phyloP scores from a whole-genome alignment of 1,284 basidiomycete species.

The Moniliella sp. region DNA sequence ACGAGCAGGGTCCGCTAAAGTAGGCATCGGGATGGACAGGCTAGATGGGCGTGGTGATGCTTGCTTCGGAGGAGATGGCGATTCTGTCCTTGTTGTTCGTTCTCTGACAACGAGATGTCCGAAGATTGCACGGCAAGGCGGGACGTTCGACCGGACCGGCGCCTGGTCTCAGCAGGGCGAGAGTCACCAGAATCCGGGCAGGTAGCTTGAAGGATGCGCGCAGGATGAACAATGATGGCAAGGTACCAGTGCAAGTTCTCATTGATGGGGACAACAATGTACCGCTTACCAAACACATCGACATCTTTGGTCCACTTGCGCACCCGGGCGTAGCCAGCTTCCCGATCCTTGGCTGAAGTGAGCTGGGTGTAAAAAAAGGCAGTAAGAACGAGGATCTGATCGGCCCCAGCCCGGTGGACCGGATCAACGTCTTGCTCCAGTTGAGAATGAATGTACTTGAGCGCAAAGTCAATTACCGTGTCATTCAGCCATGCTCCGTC shows the following conservation, averaged over 20 bases:
- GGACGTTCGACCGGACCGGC: too few relatives aligned
- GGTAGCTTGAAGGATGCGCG: neutral
- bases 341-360: slow-evolving; percentile 38
- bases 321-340: slow-evolving; percentile 55
- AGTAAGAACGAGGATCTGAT: slow-evolving; percentile 70
- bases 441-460: slow-evolving; percentile 46
- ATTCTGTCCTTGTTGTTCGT: too few relatives aligned
- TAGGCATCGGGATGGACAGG: too few relatives aligned
- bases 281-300: slow-evolving; percentile 72
- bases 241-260: slow-evolving; percentile 94
- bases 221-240: slow-evolving; percentile 71
- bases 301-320: slow-evolving; percentile 78
- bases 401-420: slow-evolving; percentile 38
- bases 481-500: slow-evolving; percentile 49
- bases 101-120: too few relatives aligned
- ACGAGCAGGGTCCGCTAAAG: too few relatives aligned
- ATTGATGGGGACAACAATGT: slow-evolving; percentile 83
- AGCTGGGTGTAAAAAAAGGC: slow-evolving; percentile 94
- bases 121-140: too few relatives aligned
- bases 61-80: too few relatives aligned
- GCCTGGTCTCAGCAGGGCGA: too few relatives aligned
- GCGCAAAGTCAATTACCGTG: slow-evolving; percentile 77
- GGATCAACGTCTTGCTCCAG: slow-evolving; percentile 11
- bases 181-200: too few relatives aligned
- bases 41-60: too few relatives aligned